A percentile compares a stretch with the other conserved stretches of the same genome.
Conservation (phyloP, 2,329 filamentous ascomycete species). For the Proliferodiscus dingleyae region DNA sequence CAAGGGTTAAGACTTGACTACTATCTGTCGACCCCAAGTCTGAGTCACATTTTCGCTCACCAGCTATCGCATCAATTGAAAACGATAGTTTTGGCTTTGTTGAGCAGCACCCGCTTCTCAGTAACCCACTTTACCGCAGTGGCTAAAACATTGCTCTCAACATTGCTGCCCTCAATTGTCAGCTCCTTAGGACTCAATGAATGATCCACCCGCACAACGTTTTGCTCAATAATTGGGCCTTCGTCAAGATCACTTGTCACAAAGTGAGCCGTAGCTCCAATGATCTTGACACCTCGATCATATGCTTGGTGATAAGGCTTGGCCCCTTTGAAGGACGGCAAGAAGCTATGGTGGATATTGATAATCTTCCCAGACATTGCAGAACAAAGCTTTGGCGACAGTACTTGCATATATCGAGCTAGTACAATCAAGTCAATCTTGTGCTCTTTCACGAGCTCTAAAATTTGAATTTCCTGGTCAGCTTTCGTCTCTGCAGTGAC, state of each 20-base stretch:
- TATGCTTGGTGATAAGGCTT: slow-evolving; percentile 87
- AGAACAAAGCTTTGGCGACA: slow-evolving; percentile 67
- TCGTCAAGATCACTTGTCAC: slow-evolving; percentile 82
- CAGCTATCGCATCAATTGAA: slow-evolving; percentile 48
- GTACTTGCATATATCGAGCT: slow-evolving; percentile 83
- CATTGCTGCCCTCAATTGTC: slow-evolving; percentile 75
- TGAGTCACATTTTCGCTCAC: no score
- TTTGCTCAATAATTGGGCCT: slow-evolving; percentile 84
- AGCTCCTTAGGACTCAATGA: slow-evolving; percentile 69
- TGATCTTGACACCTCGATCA: slow-evolving; percentile 83
- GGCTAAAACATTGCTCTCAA: slow-evolving; percentile 77
- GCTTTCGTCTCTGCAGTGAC: slow-evolving; percentile 74
- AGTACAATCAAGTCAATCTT: slow-evolving; percentile 74
- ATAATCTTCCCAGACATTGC: slow-evolving; percentile 84
- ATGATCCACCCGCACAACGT: slow-evolving; percentile 72
- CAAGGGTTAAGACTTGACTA: no score
- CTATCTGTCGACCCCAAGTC: no score
- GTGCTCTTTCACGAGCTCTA: slow-evolving; percentile 65
- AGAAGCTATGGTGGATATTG: slow-evolving; percentile 87
- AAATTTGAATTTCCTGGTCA: slow-evolving; percentile 65
- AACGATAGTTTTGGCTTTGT: slow-evolving; percentile 75
- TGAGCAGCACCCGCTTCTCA: slow-evolving; percentile 72
- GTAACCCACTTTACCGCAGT: slow-evolving; percentile 81
- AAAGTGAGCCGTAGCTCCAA: slow-evolving; percentile 80
- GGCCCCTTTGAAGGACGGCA: slow-evolving; percentile 83